Evolutionary conservation across 139 green algal genomes (phyloP).

Genomic region (Pseudopediastrum boryanum): DNA sequence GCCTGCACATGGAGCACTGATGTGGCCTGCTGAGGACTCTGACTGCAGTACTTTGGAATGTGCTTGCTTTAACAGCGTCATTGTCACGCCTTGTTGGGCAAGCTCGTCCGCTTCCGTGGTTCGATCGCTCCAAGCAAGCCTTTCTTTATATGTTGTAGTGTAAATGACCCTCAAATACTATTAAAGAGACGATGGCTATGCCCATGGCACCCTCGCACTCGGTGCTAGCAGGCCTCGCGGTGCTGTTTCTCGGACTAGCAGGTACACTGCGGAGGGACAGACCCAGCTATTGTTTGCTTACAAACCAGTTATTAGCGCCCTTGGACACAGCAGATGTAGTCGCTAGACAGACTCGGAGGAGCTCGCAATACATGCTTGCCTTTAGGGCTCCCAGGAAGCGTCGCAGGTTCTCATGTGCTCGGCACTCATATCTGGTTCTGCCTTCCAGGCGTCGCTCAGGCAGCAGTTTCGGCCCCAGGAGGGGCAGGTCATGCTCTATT

Average conservation of each 20-base stretch:
- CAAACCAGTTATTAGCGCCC: no score
- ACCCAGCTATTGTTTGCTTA: no score
- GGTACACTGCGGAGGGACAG: not conserved
- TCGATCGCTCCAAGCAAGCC: no score
- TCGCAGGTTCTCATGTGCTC: not conserved
- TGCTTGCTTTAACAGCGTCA: no score
- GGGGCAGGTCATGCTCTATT: conserved; percentile 77
- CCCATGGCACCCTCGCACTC: not conserved
- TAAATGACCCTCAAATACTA: no score
- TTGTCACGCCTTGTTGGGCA: no score
- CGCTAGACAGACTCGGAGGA: not conserved
- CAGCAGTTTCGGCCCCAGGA: conserved; percentile 45
- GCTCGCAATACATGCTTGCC: not conserved
- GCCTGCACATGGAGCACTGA: no score
- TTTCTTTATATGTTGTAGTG: no score
- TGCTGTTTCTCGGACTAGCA: not conserved
- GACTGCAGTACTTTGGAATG: no score
- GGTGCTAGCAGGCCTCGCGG: not conserved
- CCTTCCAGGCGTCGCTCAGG: not conserved
- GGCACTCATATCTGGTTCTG: not conserved
- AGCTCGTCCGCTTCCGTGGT: no score
- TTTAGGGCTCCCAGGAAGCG: not conserved
- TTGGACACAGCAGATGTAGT: not conserved
- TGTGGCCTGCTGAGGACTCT: no score
- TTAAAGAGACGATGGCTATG: no score